Conservation (phyloP, 495 filamentous ascomycete species). For the Penicillium bovifimosum region DNA sequence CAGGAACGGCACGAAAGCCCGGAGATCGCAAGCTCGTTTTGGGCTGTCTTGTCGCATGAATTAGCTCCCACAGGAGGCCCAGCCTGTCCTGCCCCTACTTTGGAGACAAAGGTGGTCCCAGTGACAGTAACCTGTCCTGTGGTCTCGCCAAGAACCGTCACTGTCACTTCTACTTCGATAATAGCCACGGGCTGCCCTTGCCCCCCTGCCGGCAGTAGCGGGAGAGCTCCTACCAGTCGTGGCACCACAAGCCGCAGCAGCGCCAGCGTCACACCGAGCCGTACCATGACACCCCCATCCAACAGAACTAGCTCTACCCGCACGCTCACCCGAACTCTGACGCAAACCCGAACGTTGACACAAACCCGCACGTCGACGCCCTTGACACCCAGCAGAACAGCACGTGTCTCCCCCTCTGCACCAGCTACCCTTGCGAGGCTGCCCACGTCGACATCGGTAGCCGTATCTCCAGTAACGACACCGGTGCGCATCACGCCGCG, state of each 20-base stretch:
- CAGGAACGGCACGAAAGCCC: constrained; percentile 4
- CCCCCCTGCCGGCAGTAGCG: background rate
- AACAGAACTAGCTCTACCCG: background rate
- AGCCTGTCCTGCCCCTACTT: background rate
- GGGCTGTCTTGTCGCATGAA: too few species aligned
- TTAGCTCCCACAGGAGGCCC: background rate
- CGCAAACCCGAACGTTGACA: constrained; percentile 6
- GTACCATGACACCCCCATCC: background rate
- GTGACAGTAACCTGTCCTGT: constrained; percentile 3
- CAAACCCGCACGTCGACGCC: constrained; percentile 13
- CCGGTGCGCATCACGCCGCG: constrained; percentile 1
- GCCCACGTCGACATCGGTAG: background rate
- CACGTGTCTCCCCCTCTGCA: background rate
- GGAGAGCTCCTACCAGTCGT: background rate
- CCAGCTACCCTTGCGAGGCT: constrained; percentile 4
- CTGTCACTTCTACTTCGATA: background rate
- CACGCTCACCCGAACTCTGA: background rate
- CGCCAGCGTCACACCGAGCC: background rate
- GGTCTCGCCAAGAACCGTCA: background rate
- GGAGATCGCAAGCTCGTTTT: too few species aligned
- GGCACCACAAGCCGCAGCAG: background rate
- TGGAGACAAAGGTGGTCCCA: background rate
- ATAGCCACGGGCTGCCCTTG: background rate
- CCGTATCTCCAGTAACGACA: background rate
- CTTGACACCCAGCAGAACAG: constrained; percentile 4